Base-by-base conservation (phyloP, 2,329 filamentous ascomycete species). In the Thelonectria discophora region DNA sequence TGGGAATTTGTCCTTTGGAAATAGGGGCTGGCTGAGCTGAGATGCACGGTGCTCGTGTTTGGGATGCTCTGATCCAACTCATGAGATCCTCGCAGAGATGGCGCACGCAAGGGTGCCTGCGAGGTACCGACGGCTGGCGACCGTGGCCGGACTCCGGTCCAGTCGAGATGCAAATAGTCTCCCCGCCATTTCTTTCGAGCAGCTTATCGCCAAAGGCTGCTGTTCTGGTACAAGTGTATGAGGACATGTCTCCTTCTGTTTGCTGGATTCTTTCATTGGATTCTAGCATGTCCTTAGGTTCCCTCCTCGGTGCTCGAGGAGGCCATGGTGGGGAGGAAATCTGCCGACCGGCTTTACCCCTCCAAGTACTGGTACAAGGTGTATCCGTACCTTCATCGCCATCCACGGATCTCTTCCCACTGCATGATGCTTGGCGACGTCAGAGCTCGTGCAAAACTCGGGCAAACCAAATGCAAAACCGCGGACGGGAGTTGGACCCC, bases 11-110 rank as follows among this genome's bases (percentile, higher is more conserved):
- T 43, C 20, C 43, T 61, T 51, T 58, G 66, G 45, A 58, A 63
- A 60, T 55, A 62, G 60, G 67, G 57, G 58, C 58, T 69, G 63
- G 66, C 65, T 21, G 54, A 55, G 66, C 65, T 21, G 54, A 55
- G 60, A 69, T 64, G 37, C 45, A 32, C 34, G 56, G 55, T 27
- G 32, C 18, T 49, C 34, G 34, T 50, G 50, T 60, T 48, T 60
- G 39, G 48, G 59, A 51, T 62, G 60, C 50, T 17, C 20, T 20
- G 42, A 45, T 45, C 42, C 34, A 60, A 70, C 69, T 62, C 65
- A 42, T 40, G 51, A 68, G 63, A 70, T 70, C 66, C 60, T 52
- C 47, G 15, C 39, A 47, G 18, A 55, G 58, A 55, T 56, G 58
- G 30, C 52, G 42, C 51, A 42, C 48, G 27, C 47, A 54, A 49